These are phyloP conservation scores for Ophiostoma angusticollis DNA, from an alignment of 2,329 filamentous ascomycete species.

Conservation along the genomic window DNA sequence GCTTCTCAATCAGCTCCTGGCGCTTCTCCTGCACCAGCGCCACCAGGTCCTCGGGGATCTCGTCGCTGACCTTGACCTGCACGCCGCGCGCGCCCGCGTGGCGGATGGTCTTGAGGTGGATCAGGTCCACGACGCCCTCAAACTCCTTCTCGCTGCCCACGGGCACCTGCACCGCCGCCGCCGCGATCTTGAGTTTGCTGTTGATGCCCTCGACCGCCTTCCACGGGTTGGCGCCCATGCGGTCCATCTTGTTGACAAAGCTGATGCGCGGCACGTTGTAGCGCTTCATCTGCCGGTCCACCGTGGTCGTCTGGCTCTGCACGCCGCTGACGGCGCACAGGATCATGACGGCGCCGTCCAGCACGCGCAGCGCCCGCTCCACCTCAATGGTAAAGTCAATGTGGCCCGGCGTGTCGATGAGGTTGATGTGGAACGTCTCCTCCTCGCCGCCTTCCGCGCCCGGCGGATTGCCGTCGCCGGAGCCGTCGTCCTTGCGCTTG, in stretches of 20 bases:
- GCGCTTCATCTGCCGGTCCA: slow-evolving; percentile 95
- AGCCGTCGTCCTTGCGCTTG: slow-evolving; percentile 49
- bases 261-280: slow-evolving; percentile 94
- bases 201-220: slow-evolving; percentile 98
- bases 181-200: slow-evolving; percentile 82
- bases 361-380: slow-evolving; percentile 82
- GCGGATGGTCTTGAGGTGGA: slow-evolving; percentile 87
- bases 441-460: no score
- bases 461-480: no score
- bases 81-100: slow-evolving; percentile 77
- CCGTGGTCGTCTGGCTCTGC: slow-evolving; percentile 94
- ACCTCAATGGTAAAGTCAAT: slow-evolving; percentile 99
- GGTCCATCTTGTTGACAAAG: slow-evolving; percentile 99
- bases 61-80: slow-evolving; percentile 60
- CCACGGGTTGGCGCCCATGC: slow-evolving; percentile 96
- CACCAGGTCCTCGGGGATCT: slow-evolving; percentile 69
- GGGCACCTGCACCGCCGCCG: slow-evolving; percentile 86
- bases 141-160: slow-evolving; percentile 90
- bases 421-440: slow-evolving; percentile 89
- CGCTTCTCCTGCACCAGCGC: slow-evolving; percentile 72
- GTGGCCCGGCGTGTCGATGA: slow-evolving; percentile 97
- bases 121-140: slow-evolving; percentile 80
- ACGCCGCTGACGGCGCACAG: slow-evolving; percentile 94
- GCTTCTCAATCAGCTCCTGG: slow-evolving; percentile 76
- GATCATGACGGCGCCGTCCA: slow-evolving; percentile 97